phyloP scores from a whole-genome alignment of 2,329 filamentous ascomycete species.

The Colletotrichum tropicicola region DNA sequence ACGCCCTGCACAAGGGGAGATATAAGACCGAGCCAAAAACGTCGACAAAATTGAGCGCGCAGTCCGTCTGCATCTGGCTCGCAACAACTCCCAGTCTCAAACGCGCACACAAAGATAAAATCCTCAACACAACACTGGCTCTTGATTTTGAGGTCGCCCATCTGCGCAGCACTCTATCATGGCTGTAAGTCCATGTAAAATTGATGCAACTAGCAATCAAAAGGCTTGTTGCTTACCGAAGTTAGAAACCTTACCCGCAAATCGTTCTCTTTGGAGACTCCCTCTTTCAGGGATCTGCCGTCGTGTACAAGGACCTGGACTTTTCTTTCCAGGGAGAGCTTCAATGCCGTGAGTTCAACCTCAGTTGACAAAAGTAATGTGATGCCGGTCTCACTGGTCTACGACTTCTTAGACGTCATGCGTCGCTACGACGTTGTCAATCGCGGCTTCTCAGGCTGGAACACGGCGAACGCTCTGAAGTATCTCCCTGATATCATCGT shows the following conservation, averaged over 20 bases:
- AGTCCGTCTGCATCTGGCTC: no score
- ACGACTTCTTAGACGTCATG: constrained; percentile 67
- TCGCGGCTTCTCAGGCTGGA: constrained; percentile 88
- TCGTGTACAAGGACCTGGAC: constrained; percentile 73
- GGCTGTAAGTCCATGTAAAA: constrained; percentile 7
- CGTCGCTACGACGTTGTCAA: constrained; percentile 88
- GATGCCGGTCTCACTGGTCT: constrained; percentile 34
- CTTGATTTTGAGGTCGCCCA: no score
- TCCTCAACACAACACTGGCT: neutral
- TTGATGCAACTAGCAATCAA: neutral
- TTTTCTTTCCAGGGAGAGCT: constrained; percentile 81
- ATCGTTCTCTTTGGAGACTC: constrained; percentile 91
- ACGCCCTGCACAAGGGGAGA: neutral
- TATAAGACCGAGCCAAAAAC: constrained; percentile 2
- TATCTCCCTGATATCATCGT: constrained; percentile 78
- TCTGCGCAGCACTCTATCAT: neutral
- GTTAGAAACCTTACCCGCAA: constrained; percentile 65
- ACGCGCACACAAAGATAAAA: neutral
- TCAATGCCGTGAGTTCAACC: constrained; percentile 66
- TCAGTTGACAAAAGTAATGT: constrained; percentile 52
- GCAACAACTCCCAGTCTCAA: no score
- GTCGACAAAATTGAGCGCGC: neutral
- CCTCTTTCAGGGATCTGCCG: constrained; percentile 76
- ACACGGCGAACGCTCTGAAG: constrained; percentile 76
- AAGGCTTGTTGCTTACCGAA: neutral